Base-by-base conservation (phyloP, 1,139 yeast genomes). In the Diutina neorugosa region DNA sequence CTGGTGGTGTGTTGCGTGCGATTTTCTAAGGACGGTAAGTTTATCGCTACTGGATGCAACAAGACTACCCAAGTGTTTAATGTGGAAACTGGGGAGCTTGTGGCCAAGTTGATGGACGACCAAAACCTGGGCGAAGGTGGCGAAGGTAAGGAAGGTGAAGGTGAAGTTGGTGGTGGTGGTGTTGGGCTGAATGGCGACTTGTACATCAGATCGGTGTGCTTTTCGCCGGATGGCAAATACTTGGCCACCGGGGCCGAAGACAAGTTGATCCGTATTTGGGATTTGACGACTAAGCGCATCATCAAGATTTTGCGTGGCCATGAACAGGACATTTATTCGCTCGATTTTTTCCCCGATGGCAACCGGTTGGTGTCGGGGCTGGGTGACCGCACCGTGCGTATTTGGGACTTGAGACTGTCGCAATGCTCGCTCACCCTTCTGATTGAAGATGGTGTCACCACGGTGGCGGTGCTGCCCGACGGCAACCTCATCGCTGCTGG, bases 181-280 rank as follows among this genome's bases (percentile, higher is more conserved):
- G 63, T 66, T 34, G 65, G 53, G 21, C 74, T 78, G 55, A 76
- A 78, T 57, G 83, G 95, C 50, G 98, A 93, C 68, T 76, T 93
- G 64, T 93, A 93, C 71, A 90, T 91, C 62, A 82, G 98, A 64
- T 87, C 96, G 1, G 97, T 93, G 53, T 91, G 98, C 67, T 91
- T 93, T 72, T 87, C 96, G 2, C 98, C 98, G 51, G 97, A 91
- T 70, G 98, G 98, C 54, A 88, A 89, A 69, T 86, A 81, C 62
- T 78, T 93, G 63, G 98, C 98, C 40, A 93, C 98, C 18, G 98
- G 98, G 65, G 98, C 98, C 47, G 98, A 93, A 71, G 98, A 93
- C 71, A 90, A 89, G 69, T 83, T 89, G 65, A 93, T 93, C 62
- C 81, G 98, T 69, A 91, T 93, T 64, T 93, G 98, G 98, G 97